Conservation (phyloP, 345 rosid genomes). For the Eucalyptus microcorys region DNA sequence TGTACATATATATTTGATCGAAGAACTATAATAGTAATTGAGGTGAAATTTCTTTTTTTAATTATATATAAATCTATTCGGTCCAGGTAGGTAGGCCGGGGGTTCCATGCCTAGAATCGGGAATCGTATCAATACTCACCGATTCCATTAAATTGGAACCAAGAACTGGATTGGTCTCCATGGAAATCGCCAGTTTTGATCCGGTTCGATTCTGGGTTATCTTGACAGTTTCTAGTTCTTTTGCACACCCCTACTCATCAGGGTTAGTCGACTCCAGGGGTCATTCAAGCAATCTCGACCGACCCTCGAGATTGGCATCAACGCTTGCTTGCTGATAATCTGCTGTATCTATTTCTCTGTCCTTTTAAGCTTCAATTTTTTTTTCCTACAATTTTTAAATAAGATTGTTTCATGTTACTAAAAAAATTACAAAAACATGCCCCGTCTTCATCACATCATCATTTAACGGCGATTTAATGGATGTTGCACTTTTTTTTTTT, state of each 20-base stretch:
- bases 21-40: too few relatives aligned
- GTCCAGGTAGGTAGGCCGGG: too few relatives aligned
- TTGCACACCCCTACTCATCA: background rate
- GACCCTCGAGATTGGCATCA: background rate
- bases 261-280: too few relatives aligned
- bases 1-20: too few relatives aligned
- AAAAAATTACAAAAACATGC: background rate
- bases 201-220: too few relatives aligned
- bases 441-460: background rate
- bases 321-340: background rate
- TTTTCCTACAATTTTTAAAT: background rate
- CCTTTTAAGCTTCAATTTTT: background rate
- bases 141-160: too few relatives aligned
- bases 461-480: background rate
- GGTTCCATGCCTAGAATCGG: too few relatives aligned
- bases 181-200: accelerated
- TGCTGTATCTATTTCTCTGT: too few relatives aligned
- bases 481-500: background rate
- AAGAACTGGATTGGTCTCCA: accelerated
- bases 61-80: too few relatives aligned
- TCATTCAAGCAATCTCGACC: background rate
- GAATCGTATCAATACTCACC: too few relatives aligned
- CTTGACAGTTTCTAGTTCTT: accelerated
- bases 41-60: too few relatives aligned
- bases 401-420: background rate